Percentiles rank a stretch among this genome's conserved stretches.
phyloP scores from a whole-genome alignment of 2,329 filamentous ascomycete genomes.

The Fusarium stilboides region DNA sequence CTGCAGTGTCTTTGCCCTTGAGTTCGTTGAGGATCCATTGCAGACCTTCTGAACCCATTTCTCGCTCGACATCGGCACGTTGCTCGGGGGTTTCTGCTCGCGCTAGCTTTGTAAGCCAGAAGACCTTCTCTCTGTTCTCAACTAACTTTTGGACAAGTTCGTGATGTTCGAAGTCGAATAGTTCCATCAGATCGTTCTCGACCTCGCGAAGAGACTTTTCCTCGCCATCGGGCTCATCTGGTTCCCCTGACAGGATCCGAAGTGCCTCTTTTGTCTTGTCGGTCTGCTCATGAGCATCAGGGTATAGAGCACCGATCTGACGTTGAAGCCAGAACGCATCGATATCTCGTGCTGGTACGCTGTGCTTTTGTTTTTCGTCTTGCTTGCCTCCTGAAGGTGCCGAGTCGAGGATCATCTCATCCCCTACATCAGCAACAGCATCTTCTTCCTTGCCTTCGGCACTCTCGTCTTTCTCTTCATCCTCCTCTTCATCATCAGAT shows the following conservation, averaged over 20 bases:
- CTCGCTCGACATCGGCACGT: conserved; percentile 83
- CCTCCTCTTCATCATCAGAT: conserved; percentile 83
- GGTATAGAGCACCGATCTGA: conserved; percentile 89
- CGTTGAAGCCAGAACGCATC: conserved; percentile 98
- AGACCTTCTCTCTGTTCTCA: conserved; percentile 91
- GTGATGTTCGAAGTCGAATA: conserved; percentile 97
- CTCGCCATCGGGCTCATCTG: conserved; percentile 79
- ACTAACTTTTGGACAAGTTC: conserved; percentile 93
- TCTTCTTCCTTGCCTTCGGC: conserved; percentile 66
- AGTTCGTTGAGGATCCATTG: conserved; percentile 91
- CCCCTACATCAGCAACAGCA: conserved; percentile 74
- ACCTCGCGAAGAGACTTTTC: conserved; percentile 92
- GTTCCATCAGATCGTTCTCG: conserved; percentile 97
- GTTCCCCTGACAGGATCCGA: conserved; percentile 83
- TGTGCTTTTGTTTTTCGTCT: conserved; percentile 70
- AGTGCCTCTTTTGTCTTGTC: conserved; percentile 91
- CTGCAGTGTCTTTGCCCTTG: conserved; percentile 76
- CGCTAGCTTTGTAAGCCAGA: conserved; percentile 93
- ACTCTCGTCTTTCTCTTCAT: conserved; percentile 70
- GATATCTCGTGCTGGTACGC: conserved; percentile 87
- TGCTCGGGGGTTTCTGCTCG: conserved; percentile 85
- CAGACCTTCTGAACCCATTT: conserved; percentile 92
- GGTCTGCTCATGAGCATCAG: conserved; percentile 92
- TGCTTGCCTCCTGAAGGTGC: conserved; percentile 63
- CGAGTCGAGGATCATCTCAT: conserved; percentile 88